These are phyloP conservation scores for Parastagonospora nodorum DNA, from an alignment of 2,329 filamentous ascomycete species.

Conservation along the genomic window DNA sequence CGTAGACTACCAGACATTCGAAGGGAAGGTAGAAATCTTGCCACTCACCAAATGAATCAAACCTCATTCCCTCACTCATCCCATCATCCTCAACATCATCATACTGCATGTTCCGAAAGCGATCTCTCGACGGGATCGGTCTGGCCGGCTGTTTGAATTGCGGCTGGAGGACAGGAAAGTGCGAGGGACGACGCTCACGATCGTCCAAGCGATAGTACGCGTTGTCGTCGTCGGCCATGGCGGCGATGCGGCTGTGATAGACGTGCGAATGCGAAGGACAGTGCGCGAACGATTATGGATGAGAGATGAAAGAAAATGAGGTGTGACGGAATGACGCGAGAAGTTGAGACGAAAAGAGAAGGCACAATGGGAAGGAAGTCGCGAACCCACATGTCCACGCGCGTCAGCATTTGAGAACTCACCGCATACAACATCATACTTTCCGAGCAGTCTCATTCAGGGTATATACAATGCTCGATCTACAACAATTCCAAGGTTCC, in stretches of 20 bases:
- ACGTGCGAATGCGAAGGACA: too few relatives aligned
- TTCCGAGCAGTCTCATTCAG: not conserved
- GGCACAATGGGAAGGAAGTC: conserved; percentile 24
- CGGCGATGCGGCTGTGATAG: not conserved
- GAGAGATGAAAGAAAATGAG: not conserved
- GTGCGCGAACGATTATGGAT: not conserved
- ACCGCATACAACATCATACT: too few relatives aligned
- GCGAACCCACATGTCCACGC: conserved; percentile 11
- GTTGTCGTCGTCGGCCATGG: conserved; percentile 27
- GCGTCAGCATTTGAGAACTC: not conserved
- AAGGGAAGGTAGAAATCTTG: not conserved
- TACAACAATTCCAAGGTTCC: not conserved
- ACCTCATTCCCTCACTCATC: conserved; percentile 15
- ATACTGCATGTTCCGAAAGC: conserved; percentile 29
- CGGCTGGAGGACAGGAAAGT: conserved; percentile 18
- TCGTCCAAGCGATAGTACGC: conserved; percentile 13
- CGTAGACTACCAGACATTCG: too few relatives aligned
- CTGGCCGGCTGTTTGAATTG: conserved; percentile 14
- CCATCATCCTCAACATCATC: conserved; percentile 34
- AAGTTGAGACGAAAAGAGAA: conserved; percentile 17
- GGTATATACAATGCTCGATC: not conserved
- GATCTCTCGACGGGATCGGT: conserved; percentile 22
- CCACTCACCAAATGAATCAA: conserved; percentile 57
- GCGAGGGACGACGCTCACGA: conserved; percentile 8
- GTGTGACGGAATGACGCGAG: conserved; percentile 3